Evolutionary conservation across 2,329 filamentous ascomycete species (phyloP).

Genomic region (Talaromyces albobiverticillius): DNA sequence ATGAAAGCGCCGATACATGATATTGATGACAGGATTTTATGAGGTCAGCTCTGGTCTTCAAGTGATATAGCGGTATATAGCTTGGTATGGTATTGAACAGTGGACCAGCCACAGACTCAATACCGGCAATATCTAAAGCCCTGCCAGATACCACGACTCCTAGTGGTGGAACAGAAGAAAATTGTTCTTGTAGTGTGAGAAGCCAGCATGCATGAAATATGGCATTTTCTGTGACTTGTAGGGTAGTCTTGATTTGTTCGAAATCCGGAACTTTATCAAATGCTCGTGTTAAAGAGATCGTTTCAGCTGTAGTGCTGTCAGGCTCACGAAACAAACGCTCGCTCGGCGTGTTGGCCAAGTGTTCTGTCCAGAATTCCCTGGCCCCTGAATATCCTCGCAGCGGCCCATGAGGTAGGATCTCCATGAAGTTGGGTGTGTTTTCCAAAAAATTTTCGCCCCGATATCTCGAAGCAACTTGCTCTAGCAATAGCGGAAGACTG

Average conservation of each 20-base stretch:
- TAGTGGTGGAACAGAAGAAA: slow-evolving; percentile 52
- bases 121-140: slow-evolving; percentile 61
- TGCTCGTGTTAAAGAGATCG: slow-evolving; percentile 19
- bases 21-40: slow-evolving; percentile 67
- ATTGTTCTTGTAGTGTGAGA: slow-evolving; percentile 56
- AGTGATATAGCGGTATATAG: slow-evolving; percentile 45
- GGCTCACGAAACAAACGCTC: slow-evolving; percentile 27
- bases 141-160: slow-evolving; percentile 80
- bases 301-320: slow-evolving; percentile 18
- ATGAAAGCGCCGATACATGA: slow-evolving; percentile 65
- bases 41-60: slow-evolving; percentile 58
- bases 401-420: slow-evolving; percentile 68
- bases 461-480: slow-evolving; percentile 57
- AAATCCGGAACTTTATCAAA: slow-evolving; percentile 44
- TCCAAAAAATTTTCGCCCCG: slow-evolving; percentile 22
- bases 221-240: slow-evolving; percentile 75
- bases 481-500: slow-evolving; percentile 68
- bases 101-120: slow-evolving; percentile 71
- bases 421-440: slow-evolving; percentile 58
- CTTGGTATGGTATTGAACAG: slow-evolving; percentile 89
- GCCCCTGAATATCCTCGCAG: slow-evolving; percentile 51
- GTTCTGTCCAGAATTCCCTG: slow-evolving; percentile 65
- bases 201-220: slow-evolving; percentile 75
- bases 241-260: slow-evolving; percentile 51
- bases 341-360: slow-evolving; percentile 44